Conservation (phyloP, 2,329 filamentous ascomycete genomes). For the Fusarium sp. region DNA sequence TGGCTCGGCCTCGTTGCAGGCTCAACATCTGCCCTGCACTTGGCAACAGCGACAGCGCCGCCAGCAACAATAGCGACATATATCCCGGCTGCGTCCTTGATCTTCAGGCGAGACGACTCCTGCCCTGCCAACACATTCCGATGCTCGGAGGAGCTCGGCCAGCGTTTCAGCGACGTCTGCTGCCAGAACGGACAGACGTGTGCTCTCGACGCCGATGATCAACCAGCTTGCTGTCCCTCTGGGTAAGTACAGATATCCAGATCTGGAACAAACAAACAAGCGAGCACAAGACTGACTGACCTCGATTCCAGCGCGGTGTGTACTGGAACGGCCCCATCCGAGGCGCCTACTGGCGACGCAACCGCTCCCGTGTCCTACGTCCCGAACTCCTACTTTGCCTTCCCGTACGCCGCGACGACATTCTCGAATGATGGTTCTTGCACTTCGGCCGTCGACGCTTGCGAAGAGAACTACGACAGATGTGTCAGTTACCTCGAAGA, state of each 20-base stretch:
- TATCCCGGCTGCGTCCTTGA: slow-evolving; percentile 34
- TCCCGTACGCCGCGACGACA: slow-evolving; percentile 67
- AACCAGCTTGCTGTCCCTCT: slow-evolving; percentile 66
- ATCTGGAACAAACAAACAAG: neutral
- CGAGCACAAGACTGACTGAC: neutral
- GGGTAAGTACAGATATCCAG: slow-evolving; percentile 53
- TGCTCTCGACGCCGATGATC: slow-evolving; percentile 60
- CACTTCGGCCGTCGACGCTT: slow-evolving; percentile 62
- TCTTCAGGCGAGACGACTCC: slow-evolving; percentile 45
- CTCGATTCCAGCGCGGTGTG: slow-evolving; percentile 60
- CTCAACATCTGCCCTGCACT: slow-evolving; percentile 32
- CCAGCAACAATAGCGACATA: slow-evolving; percentile 31
- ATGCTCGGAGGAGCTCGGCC: slow-evolving; percentile 60
- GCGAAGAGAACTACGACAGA: slow-evolving; percentile 64
- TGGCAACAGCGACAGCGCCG: slow-evolving; percentile 28
- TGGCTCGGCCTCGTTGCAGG: slow-evolving; percentile 37
- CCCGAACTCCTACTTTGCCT: slow-evolving; percentile 69
- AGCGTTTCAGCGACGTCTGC: slow-evolving; percentile 61
- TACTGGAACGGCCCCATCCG: slow-evolving; percentile 64
- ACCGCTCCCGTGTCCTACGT: slow-evolving; percentile 63
- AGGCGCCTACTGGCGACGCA: slow-evolving; percentile 50
- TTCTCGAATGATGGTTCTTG: slow-evolving; percentile 65
- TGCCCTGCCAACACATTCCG: slow-evolving; percentile 64
- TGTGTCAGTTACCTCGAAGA: slow-evolving; percentile 64
- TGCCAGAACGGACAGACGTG: slow-evolving; percentile 65